Conservation (phyloP, 2,329 filamentous ascomycete genomes). For the Myriangium duriaei region DNA sequence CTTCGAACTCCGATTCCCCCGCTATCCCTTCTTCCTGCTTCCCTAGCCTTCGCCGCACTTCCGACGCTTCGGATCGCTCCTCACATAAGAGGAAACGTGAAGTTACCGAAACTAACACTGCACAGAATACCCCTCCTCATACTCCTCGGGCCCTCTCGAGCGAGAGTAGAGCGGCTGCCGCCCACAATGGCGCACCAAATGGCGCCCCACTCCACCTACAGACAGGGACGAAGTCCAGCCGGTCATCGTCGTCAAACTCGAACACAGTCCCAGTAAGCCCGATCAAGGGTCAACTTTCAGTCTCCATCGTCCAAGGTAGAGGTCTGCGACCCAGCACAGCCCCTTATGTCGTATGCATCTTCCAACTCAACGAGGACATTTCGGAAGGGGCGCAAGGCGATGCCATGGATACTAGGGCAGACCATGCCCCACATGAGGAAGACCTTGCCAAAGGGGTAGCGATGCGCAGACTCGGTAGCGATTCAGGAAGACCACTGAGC, state of each 20-base stretch:
- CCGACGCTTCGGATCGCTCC: conserved; percentile 34
- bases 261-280: conserved; percentile 48
- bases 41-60: conserved; percentile 29
- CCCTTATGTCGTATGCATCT: conserved; percentile 92
- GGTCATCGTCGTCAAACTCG: conserved; percentile 21
- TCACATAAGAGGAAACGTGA: conserved; percentile 49
- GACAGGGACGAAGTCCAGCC: conserved; percentile 23
- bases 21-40: conserved; percentile 40
- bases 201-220: conserved; percentile 29
- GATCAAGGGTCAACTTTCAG: conserved; percentile 75
- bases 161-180: conserved; percentile 34
- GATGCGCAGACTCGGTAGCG: conserved; percentile 53
- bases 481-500: conserved; percentile 74
- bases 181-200: conserved; percentile 13
- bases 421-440: conserved; percentile 34
- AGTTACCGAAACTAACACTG: conserved; percentile 71
- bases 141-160: conserved; percentile 77
- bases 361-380: conserved; percentile 92
- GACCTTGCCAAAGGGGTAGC: conserved; percentile 38
- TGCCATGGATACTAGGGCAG: conserved; percentile 30
- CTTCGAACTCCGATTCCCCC: conserved; percentile 41
- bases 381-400: conserved; percentile 66
- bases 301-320: conserved; percentile 77
- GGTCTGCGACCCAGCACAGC: conserved; percentile 71
- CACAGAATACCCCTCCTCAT: conserved; percentile 85